Conservation (phyloP, 2,329 filamentous ascomycete species). For the Aspergillus sp. region DNA sequence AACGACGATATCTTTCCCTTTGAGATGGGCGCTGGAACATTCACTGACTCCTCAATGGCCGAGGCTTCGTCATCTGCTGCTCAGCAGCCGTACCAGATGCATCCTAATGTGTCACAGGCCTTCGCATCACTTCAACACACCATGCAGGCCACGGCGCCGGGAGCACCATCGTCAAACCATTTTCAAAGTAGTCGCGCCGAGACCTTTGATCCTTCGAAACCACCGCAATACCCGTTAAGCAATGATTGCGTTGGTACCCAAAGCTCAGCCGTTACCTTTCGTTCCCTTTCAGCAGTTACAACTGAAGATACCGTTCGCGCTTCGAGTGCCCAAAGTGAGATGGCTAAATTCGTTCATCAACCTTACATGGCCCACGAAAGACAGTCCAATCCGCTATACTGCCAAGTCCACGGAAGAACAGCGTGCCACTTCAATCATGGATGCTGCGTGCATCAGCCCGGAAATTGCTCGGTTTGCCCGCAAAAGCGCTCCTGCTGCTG, state of each 20-base stretch:
- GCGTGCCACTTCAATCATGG: constrained; percentile 9
- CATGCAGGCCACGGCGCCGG: no score
- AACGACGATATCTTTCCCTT: neutral
- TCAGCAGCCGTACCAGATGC: no score
- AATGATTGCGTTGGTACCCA: neutral
- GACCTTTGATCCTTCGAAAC: no score
- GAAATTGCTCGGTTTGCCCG: constrained; percentile 8
- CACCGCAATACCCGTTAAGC: no score
- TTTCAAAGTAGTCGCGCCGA: no score
- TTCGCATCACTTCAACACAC: no score
- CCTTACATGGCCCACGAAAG: constrained; percentile 2
- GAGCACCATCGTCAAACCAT: no score
- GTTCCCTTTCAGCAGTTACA: neutral
- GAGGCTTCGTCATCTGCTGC: no score
- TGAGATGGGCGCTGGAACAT: neutral
- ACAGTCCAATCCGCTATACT: neutral
- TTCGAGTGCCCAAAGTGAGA: neutral
- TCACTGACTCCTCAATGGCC: neutral
- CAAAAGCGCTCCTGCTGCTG: constrained; percentile 15
- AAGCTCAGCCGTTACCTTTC: neutral
- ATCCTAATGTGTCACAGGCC: no score
- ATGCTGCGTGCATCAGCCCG: constrained; percentile 15
- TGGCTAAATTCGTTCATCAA: neutral
- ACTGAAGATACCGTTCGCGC: neutral
- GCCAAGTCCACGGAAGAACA: neutral